phyloP scores from a whole-genome alignment of 306 rosid genomes.

The Medicago truncatula region DNA sequence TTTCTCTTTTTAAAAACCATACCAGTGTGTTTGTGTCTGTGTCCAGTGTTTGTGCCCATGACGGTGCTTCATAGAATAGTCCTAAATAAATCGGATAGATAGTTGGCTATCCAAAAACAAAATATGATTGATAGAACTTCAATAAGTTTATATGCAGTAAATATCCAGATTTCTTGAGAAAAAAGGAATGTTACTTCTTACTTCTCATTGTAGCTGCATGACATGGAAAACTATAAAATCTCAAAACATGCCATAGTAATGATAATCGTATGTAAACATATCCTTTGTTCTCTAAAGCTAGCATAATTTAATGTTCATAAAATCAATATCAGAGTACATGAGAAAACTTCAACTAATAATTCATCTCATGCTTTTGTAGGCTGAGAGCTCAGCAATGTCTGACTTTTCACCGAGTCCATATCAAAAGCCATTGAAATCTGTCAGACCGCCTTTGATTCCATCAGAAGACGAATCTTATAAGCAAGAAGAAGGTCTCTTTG shows the following conservation, averaged over 20 bases:
- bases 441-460: slow-evolving; percentile 84
- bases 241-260: neutral
- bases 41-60: neutral
- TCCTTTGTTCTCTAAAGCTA: neutral
- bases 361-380: slow-evolving; percentile 55
- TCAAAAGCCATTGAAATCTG: slow-evolving; percentile 66
- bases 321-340: neutral
- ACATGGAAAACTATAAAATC: slow-evolving; percentile 12
- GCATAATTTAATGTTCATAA: slow-evolving; percentile 17
- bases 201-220: neutral
- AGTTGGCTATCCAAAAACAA: neutral
- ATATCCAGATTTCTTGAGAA: no score
- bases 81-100: neutral
- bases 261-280: slow-evolving; percentile 2
- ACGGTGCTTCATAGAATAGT: neutral
- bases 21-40: neutral
- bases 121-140: no score
- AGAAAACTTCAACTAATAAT: slow-evolving; percentile 14
- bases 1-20: neutral
- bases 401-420: slow-evolving; percentile 53
- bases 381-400: slow-evolving; percentile 43
- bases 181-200: neutral
- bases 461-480: slow-evolving; percentile 71
- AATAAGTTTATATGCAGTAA: no score
- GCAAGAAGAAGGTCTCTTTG: slow-evolving; percentile 86